A percentile compares a stretch with the other conserved stretches of the same genome.
Conservation (phyloP, 805 yeast genomes). For the Saccharomyces mikatae region DNA sequence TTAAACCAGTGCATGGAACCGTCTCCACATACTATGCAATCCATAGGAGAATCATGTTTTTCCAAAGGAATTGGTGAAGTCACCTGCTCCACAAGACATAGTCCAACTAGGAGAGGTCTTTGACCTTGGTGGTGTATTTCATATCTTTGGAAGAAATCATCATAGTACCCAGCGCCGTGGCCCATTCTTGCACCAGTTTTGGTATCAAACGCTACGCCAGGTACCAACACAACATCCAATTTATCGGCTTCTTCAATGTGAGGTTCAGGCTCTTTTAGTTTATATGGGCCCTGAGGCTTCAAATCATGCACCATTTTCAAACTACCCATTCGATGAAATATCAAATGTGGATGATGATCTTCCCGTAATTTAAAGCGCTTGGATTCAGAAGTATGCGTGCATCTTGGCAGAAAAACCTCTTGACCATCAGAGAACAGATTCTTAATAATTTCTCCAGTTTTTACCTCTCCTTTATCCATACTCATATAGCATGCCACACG, state of each 20-base stretch:
- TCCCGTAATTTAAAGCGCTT: conserved; percentile 23
- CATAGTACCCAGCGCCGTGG: conserved; percentile 92
- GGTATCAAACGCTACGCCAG: conserved; percentile 69
- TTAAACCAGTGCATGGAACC: conserved; percentile 27
- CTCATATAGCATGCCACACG: conserved; percentile 64
- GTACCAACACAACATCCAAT: conserved; percentile 69
- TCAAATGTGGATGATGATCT: conserved; percentile 37
- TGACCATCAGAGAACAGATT: conserved; percentile 43
- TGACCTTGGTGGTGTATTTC: conserved; percentile 11
- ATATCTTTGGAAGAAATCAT: conserved; percentile 56
- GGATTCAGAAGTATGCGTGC: conserved; percentile 30
- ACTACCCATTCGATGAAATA: conserved; percentile 45
- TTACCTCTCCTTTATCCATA: conserved; percentile 65
- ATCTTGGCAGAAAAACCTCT: conserved; percentile 51
- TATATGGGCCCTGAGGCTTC: conserved; percentile 59
- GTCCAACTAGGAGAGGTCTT: conserved; percentile 25
- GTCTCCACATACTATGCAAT: conserved; percentile 25
- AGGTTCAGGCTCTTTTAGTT: conserved; percentile 56
- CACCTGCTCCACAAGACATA: conserved; percentile 26
- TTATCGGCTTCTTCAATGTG: conserved; percentile 5
- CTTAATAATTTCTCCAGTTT: conserved; percentile 48
- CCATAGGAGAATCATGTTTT: conserved; percentile 27
- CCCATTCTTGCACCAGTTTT: conserved; percentile 54
- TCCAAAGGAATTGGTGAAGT: conserved; percentile 20
- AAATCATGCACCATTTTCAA: conserved; percentile 38